Base-by-base conservation (phyloP, 2,329 filamentous ascomycete species). In the Mycosphaerella sp. region DNA sequence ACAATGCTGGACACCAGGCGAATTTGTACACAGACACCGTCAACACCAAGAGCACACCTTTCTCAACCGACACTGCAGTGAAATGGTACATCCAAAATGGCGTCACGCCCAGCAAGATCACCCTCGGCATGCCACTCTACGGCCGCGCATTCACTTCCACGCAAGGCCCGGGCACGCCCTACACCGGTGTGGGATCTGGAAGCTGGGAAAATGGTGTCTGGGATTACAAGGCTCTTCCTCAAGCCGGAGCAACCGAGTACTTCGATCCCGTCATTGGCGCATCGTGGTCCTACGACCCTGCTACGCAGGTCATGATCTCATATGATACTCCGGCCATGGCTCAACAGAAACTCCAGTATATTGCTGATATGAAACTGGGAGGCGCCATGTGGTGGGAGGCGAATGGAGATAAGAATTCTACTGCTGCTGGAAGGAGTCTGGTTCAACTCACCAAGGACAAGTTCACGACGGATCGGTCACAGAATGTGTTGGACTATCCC, bases 351-450 rank as follows among this genome's bases (percentile, higher is more conserved):
- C 82, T 83, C 1, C 73, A 80, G 6, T 95, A 83, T 68, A 81
- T 96, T 66, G 79, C 76, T 65, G 68, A 79, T 21, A 74, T 79
- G 43, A 76, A 80, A 0, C 78, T 96, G 0, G 91, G 90, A 1
- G 92, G 92, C n/a, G 88, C 80, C 17, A 96, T 97, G 91, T 97
- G 89, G 89, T 95, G 88, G 88, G 91, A 96, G 74, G 87, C 83
- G 64, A 92, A 86, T 66, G 84, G 81, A 1, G 92, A 96, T 69
- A 70, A 70, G 9, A 58, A 61, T 23, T 36, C 47, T 2, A 74
- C 58, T 10, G 43, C 58, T 10, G 43, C 76, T n/a, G 46, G 34
- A 0, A 92, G 87, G 12, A 39, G 40, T 63, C 69, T 96, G 66
- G 89, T 77, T 45, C 60, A 62, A 31, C 66, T 69, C 43, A 67